Base-by-base conservation (phyloP, 2,329 filamentous ascomycete genomes). In the Aspergillus fischeri region DNA sequence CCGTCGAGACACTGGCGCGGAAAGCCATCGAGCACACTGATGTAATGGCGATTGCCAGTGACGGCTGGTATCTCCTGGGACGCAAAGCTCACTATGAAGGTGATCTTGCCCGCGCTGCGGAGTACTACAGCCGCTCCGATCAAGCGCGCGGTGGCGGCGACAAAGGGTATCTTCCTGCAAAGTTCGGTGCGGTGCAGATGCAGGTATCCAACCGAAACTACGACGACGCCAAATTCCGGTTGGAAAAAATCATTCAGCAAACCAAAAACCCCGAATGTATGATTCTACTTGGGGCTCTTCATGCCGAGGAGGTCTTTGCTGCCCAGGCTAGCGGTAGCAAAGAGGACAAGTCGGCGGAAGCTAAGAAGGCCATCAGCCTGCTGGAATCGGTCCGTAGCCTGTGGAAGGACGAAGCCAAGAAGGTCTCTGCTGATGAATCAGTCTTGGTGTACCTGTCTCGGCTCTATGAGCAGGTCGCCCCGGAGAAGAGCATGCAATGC, bases 21-120 rank as follows among this genome's bases (percentile, higher is more conserved):
- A 94, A 94, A 73, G 92, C 94, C 6, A 97, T 99, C 61, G 91
- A 97, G 69, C 88, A 91, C 67, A 97, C 94, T 2, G 94, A 99
- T 70, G 91, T 97, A 65, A 96, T 96, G 72, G 91, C 92, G 3
- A 91, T 97, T 72, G 93, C 93, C 25, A 96, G 93, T 75, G 95
- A 99, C 71, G 95, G 94, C 38, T 97, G 93, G 92, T 99, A 97
- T 75, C 78, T 97, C 8, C 84, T 97, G 44, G 94, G 92, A 28
- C 84, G 92, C 59, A 97, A 96, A 72, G 91, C 93, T 62, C 94
- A 99, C 70, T 91, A 91, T 64, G 84, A 86, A 57, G 88, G 89
- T 45, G 87, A 97, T 57, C 76, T 85, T 6, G 81, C 87, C 21
- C 87, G 86, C 56, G 93, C 94, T 1, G 85, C 83, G 21, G 91